A percentile compares a stretch with the other conserved stretches of the same genome.
Evolutionary conservation across 2,329 filamentous ascomycete genomes (phyloP).

Genomic region (Penicillium oxalicum): DNA sequence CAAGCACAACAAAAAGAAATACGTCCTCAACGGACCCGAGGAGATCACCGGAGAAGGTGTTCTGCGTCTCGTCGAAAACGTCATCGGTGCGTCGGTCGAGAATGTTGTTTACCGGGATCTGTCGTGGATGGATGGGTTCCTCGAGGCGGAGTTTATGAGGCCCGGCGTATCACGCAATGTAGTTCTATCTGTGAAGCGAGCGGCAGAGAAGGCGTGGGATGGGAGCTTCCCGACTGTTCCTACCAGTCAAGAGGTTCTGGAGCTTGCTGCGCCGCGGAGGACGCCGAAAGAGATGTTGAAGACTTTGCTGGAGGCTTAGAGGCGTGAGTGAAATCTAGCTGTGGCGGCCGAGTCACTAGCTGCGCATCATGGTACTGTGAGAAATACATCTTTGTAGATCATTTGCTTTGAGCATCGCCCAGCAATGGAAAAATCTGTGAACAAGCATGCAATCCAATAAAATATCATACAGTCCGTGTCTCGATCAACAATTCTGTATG

Average conservation of each 20-base stretch:
- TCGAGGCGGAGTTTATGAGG: slow-evolving; percentile 7
- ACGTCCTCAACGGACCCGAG: slow-evolving; percentile 38
- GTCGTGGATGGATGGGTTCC: slow-evolving; percentile 25
- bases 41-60: slow-evolving; percentile 35
- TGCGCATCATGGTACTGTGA: too few species aligned
- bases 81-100: slow-evolving; percentile 24
- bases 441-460: too few species aligned
- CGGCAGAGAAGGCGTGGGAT: slow-evolving; percentile 24
- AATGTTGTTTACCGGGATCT: slow-evolving; percentile 29
- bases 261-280: slow-evolving; percentile 26
- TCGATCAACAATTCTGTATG: too few species aligned
- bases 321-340: too few species aligned
- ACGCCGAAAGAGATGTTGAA: slow-evolving; percentile 23
- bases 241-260: slow-evolving; percentile 24
- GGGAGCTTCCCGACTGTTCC: slow-evolving; percentile 25
- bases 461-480: too few species aligned
- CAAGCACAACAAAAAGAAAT: slow-evolving; percentile 30
- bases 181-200: slow-evolving; percentile 24
- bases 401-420: too few species aligned
- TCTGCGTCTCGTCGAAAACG: slow-evolving; percentile 32
- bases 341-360: too few species aligned
- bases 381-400: too few species aligned
- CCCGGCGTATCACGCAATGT: slow-evolving; percentile 22
- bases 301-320: slow-evolving; percentile 7
- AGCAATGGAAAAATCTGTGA: too few species aligned